A percentile compares a stretch with the other conserved stretches of the same genome.
Conservation (phyloP, 2,329 filamentous ascomycete species). For the Fusarium dimerum region DNA sequence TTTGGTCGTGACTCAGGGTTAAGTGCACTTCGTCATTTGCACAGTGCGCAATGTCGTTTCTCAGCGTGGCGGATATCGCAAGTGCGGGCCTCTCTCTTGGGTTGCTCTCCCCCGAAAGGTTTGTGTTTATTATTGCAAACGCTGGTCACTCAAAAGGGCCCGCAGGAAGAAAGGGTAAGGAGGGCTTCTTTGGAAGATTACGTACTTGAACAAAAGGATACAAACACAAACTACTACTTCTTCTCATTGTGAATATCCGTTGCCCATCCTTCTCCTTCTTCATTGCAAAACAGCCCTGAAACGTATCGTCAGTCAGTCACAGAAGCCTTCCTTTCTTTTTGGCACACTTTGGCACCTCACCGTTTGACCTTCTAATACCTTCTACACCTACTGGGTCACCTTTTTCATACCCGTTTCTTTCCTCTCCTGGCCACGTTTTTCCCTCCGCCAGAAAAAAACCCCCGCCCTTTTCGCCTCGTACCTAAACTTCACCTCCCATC, state of each 20-base stretch:
- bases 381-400: conserved; percentile 9
- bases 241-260: no score
- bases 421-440: conserved; percentile 22
- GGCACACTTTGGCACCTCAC: background rate
- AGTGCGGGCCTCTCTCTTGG: background rate
- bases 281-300: no score
- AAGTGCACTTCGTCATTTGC: background rate
- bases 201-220: no score
- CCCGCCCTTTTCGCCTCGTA: conserved; percentile 32
- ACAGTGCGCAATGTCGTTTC: background rate
- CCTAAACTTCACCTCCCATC: conserved; percentile 22
- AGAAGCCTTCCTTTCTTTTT: no score
- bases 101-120: no score
- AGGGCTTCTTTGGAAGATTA: no score
- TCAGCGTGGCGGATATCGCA: background rate
- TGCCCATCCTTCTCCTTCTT: no score
- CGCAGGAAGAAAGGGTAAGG: background rate
- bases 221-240: no score
- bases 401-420: conserved; percentile 28
- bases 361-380: conserved; percentile 17
- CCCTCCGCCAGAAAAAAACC: conserved; percentile 25
- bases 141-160: background rate
- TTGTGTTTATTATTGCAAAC: background rate
- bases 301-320: no score
- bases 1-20: background rate